Evolutionary conservation across 192 early-diverging fungal species (phyloP), one percentile per base, ranked within the genome.

Genomic region (Umbelopsis sp.): DNA sequence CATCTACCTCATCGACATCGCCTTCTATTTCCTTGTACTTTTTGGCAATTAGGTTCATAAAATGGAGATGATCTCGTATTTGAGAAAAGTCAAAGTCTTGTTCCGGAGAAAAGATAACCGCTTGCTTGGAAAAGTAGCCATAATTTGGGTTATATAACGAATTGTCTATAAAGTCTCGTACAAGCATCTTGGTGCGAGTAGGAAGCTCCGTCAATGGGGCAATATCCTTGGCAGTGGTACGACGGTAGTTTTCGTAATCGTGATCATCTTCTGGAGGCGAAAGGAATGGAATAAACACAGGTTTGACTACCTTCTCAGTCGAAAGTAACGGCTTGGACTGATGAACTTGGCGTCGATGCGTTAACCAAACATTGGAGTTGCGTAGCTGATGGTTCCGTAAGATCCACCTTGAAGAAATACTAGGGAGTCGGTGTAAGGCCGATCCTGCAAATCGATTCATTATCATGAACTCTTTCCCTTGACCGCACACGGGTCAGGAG

Each of bases 121-220:
- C 97, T 67, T 97, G 92, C 71, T 94, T 95, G 11, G 95, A 95
- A 83, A 99, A 99, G 83, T 99, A 99, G 3, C 97, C 97, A 78
- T 98, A 98, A 66, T 90, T 74, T 7, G 95, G 95, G 80, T 99
- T 93, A 83, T 99, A 99, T 11, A 99, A 91, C 44, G 94, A 90
- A 76, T 98, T 88, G 77, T 97, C 88, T 72, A 99, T 97, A 81
- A 96, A 97, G 72, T 98, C 95, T 25, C 97, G 81, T 7, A 88
- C 82, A 26, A 93, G 82, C 91, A 95, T 93, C 52, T 84, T 86
- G 29, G 82, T 83, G 36, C 83, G 82, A 24, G 74, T 77, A 0
- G 91, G 93, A 51, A 84, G 86, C 12, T 68, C 24, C 6, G 71
- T 79, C 21, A 12, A 62, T 44, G 68, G 66, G 7, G 81, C 75